Evolutionary conservation across 345 rosid genomes (phyloP), one percentile per base, ranked within the genome.

Genomic region (Mercurialis annua): DNA sequence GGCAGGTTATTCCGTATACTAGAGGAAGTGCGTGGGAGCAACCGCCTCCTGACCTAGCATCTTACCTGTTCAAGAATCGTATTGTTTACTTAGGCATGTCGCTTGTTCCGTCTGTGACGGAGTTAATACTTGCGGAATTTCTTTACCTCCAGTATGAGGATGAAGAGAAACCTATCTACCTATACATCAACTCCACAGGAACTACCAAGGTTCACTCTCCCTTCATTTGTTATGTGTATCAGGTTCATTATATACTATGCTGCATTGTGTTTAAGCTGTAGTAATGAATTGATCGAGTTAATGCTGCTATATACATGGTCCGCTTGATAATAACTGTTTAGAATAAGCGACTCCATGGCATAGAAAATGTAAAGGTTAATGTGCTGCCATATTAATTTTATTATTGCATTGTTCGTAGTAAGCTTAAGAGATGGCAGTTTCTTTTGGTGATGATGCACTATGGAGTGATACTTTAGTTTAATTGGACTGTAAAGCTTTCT

Each of bases 61-160:
- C 97, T 4, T 89, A 89, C 78, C 71, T 94, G 72, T 86, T 76
- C 80, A 87, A 87, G 75, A 84, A 87, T 51, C 78, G 95, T 40
- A 94, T 94, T 71, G 92, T 94, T 31, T 94, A 94, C 80, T 74
- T 94, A 86, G 99, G 97, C 67, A 89, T 90, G 97, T 84, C 91
- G 66, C 94, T 90, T 72, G 88, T 90, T 76, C 99, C 99, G 66
- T 80, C 90, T 40, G 97, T 90, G 53, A 89, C 92, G 11, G 96
- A 94, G 86, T 62, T 94, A 78, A 77, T 90, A 44, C 73, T 89
- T 5, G 94, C 95, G 1, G 91, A 90, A 67, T 87, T 94, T 87
- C 90, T 94, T 67, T 90, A 89, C 81, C 99, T 94, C 73, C 89
- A 87, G 79, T 86, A 83, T 74, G 88, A 86, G 78, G 96, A 87